Evolutionary conservation across 225 moss, liverwort and hornwort species (phyloP), one percentile per base, ranked within the genome.

Genomic region (Climacium dendroides): DNA sequence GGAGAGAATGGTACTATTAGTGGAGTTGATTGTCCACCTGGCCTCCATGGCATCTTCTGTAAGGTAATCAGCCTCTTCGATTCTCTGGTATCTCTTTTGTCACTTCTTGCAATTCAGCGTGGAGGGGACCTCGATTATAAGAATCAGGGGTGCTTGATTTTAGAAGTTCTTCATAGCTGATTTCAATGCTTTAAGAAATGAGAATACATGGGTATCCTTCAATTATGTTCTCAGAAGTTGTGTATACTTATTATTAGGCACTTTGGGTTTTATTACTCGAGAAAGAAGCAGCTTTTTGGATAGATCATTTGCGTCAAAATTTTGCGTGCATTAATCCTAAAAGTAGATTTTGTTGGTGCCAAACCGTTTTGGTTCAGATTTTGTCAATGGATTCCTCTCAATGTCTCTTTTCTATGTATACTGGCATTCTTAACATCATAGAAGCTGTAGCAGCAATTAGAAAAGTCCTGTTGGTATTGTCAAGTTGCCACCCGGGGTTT

Each of bases 21-120:
- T 82, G 98, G 95, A 90, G 91, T 91, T 69, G 95, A 95, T 63
- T 99, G 98, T 92, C 98, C 97, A 69, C 90, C 88, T 83, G 98
- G 98, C 63, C 97, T 99, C 47, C 89, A 92, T 92, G 98, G 98
- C 92, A 95, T 96, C 86, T 99, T 99, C 64, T 99, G 98, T 92
- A 95, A 97, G 98, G 97, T 99, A 89, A 85, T 70, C 43, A 76
- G 45, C 71, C 75, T 67, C 22, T 78, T 74, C 53, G 32, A n/a
- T 73, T 87, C 53, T 47, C 72, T 78, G 16, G 59, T 41, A 60
- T 66, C 37, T 11, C 82, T 35, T 87, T 75, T 82, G 19, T 66
- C 65, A 70, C 48, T 62, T 76, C 17, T 22, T 76, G 58, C 28
- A 69, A 39, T 41, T 24, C 41, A 85, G 32, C 61, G 52, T 59